Percentiles rank a stretch among this genome's conserved stretches.
Conservation (phyloP, 1,139 yeast species). For the Yamadazyma buinensis region DNA sequence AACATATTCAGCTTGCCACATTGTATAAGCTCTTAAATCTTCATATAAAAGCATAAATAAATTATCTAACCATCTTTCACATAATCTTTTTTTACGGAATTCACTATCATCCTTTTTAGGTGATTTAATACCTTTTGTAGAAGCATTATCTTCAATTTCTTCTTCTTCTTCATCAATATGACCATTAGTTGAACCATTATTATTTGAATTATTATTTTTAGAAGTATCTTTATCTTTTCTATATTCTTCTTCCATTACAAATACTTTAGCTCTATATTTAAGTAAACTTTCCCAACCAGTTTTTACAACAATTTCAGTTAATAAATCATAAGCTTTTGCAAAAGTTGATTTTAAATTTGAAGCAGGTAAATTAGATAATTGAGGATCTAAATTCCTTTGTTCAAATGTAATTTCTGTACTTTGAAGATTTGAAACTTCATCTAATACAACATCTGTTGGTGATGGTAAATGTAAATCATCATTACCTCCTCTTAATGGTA, state of each 20-base stretch:
- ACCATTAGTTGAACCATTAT: background rate
- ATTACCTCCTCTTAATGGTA: conserved; percentile 51
- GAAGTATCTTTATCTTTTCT: conserved; percentile 34
- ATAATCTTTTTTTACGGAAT: conserved; percentile 71
- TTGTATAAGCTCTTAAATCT: conserved; percentile 78
- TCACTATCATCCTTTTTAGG: conserved; percentile 33
- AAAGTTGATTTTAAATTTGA: conserved; percentile 75
- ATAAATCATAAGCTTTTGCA: conserved; percentile 71
- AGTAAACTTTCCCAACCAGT: conserved; percentile 92
- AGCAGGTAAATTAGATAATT: conserved; percentile 69
- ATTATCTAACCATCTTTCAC: conserved; percentile 94
- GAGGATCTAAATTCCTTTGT: conserved; percentile 61
- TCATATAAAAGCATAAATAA: conserved; percentile 83
- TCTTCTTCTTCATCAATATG: background rate
- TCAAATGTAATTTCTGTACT: conserved; percentile 49
- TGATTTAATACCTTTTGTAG: conserved; percentile 38
- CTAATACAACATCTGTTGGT: conserved; percentile 74
- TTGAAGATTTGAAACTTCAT: conserved; percentile 54
- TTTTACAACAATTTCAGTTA: conserved; percentile 66
- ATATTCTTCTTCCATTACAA: conserved; percentile 95
- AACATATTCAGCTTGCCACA: conserved; percentile 85
- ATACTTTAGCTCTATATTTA: conserved; percentile 74
- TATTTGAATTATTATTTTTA: background rate
- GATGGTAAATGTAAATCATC: conserved; percentile 70
- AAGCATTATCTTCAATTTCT: conserved; percentile 16